Base-by-base conservation (phyloP, 805 yeast genomes). In the Candida hungchunana region DNA sequence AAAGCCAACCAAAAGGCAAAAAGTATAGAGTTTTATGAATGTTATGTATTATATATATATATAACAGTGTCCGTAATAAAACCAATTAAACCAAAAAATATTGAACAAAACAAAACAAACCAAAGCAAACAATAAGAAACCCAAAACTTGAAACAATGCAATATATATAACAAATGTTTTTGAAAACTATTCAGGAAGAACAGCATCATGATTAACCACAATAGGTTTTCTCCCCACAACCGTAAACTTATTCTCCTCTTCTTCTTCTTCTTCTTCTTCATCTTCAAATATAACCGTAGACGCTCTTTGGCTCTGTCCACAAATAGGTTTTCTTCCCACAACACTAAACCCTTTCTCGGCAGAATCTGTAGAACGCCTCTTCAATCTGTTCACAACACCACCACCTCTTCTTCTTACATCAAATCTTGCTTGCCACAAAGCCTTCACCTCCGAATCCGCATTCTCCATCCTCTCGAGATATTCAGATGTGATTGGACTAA, bases 1-100 rank as follows among this genome's bases (percentile, higher is more conserved):
- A 3, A 33, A 36, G 16, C 58, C 57, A 21, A 58, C 51, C 32
- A 62, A 55, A 39, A 59, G 53, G 38, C 55, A 44, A 27, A 50
- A 36, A 39, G 22, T 40, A 8, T 47, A 32, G n/a, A n/a, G n/a
- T n/a, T n/a, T n/a, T n/a, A n/a, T n/a, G n/a, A n/a, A n/a, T n/a
- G n/a, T n/a, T n/a, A n/a, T n/a, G n/a, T n/a, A n/a, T n/a, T n/a
- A n/a, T n/a, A n/a, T n/a, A n/a, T n/a, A n/a, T n/a, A n/a, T n/a
- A n/a, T n/a, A n/a, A n/a, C n/a, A n/a, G n/a, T n/a, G n/a, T n/a
- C n/a, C n/a, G n/a, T n/a, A 13, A 26, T 13, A 15, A 11, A 9
- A 26, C 7, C 29, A 27, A 27, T 27, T 11, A 16, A 17, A 26
- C n/a, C n/a, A n/a, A n/a, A n/a, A n/a, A n/a, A n/a, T n/a, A n/a